Evolutionary conservation across 2,329 filamentous ascomycete species (phyloP).

Genomic region (Aspergillus sp.): DNA sequence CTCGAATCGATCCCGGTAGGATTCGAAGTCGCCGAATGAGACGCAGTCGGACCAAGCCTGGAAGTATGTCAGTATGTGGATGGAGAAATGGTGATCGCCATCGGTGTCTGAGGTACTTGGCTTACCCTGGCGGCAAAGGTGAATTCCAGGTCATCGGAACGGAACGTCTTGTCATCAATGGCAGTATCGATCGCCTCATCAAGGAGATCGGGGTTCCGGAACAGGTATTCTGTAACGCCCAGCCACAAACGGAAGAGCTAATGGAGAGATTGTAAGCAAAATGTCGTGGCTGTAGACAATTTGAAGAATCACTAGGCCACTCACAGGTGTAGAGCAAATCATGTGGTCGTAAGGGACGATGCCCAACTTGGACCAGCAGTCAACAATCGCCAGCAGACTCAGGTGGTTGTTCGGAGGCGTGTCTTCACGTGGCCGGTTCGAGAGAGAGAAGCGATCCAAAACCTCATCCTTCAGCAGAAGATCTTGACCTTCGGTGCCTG

Average conservation of each 20-base stretch:
- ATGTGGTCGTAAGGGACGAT: constrained; percentile 99
- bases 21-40: constrained; percentile 84
- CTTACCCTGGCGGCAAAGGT: constrained; percentile 83
- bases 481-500: constrained; percentile 54
- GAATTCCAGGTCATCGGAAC: constrained; percentile 95
- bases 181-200: constrained; percentile 84
- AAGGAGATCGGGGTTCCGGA: constrained; percentile 76
- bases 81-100: not conserved
- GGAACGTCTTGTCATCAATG: constrained; percentile 84
- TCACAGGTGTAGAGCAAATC: constrained; percentile 91
- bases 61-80: constrained; percentile 7
- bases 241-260: constrained; percentile 91
- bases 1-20: constrained; percentile 87
- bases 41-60: constrained; percentile 94
- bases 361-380: constrained; percentile 92
- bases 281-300: not conserved
- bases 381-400: constrained; percentile 90
- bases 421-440: constrained; percentile 63
- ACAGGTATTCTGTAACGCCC: constrained; percentile 95
- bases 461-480: constrained; percentile 76
- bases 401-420: constrained; percentile 86
- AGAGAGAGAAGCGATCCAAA: constrained; percentile 84
- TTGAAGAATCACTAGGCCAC: constrained; percentile 25
- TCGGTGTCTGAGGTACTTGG: constrained; percentile 2
- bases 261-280: constrained; percentile 4